Percentiles rank a stretch among this genome's conserved stretches.
These are phyloP conservation scores for Hyaloscypha variabilis DNA, from an alignment of 495 filamentous ascomycete genomes.

Conservation along the genomic window DNA sequence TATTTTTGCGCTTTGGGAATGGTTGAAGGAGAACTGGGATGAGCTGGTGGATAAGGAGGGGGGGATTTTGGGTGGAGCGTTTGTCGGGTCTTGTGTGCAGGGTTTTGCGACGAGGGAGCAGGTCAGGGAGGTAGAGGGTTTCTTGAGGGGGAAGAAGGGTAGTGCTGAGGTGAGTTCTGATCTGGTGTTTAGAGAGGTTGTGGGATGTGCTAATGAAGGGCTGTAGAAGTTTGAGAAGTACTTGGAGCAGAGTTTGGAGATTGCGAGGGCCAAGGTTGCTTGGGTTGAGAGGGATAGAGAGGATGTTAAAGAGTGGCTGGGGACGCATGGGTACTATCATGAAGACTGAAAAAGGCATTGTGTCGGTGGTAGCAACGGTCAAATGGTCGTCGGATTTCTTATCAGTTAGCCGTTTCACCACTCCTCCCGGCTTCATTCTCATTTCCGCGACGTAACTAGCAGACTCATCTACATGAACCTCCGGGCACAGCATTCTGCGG, in stretches of 20 bases:
- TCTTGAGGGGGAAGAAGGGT: slow-evolving; percentile 60
- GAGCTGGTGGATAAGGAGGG: background rate
- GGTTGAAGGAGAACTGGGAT: background rate
- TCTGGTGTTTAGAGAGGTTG: too few species aligned
- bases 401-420: too few species aligned
- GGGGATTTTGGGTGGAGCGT: background rate
- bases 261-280: slow-evolving; percentile 59
- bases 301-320: slow-evolving; percentile 64
- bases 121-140: background rate
- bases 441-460: too few species aligned
- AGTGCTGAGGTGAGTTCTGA: slow-evolving; percentile 38
- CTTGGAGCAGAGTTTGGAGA: slow-evolving; percentile 62
- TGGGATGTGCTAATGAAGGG: too few species aligned
- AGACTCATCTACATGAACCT: too few species aligned
- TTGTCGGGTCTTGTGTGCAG: background rate
- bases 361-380: too few species aligned
- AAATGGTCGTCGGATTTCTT: too few species aligned
- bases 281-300: slow-evolving; percentile 64
- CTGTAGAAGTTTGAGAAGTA: slow-evolving; percentile 58
- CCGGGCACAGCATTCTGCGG: too few species aligned
- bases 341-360: too few species aligned
- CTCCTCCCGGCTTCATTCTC: too few species aligned
- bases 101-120: background rate
- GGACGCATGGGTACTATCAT: slow-evolving; percentile 54
- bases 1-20: background rate